Conservation (phyloP, 2,329 filamentous ascomycete genomes). For the Aspergillus sp. region DNA sequence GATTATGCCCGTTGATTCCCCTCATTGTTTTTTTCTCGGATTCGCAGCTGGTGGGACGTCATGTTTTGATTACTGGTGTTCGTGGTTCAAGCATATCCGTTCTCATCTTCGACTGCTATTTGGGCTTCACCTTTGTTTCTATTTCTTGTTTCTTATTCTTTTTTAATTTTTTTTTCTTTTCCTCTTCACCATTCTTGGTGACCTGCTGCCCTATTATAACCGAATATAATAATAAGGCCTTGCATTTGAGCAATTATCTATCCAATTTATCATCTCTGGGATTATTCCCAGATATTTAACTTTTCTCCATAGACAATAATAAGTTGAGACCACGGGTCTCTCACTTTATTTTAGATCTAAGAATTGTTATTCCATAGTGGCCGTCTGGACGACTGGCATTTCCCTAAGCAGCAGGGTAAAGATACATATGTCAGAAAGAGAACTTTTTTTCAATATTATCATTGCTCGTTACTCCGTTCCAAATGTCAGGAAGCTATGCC, state of each 20-base stretch:
- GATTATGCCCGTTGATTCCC: constrained; percentile 4
- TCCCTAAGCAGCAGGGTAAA: not conserved
- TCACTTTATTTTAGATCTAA: not conserved
- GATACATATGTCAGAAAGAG: not conserved
- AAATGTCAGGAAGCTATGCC: not conserved
- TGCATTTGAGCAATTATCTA: not conserved
- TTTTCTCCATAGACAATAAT: no score
- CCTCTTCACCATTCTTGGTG: not conserved
- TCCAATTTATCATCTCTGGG: not conserved
- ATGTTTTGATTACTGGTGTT: constrained; percentile 1
- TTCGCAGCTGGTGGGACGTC: not conserved
- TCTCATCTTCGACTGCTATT: not conserved
- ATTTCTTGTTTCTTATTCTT: no score
- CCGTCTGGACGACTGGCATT: not conserved
- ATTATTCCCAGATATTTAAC: not conserved
- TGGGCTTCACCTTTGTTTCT: not conserved
- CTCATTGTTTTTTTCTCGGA: not conserved
- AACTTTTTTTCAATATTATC: not conserved
- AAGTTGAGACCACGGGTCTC: no score
- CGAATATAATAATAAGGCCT: not conserved
- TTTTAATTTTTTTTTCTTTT: not conserved
- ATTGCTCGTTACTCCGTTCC: not conserved
- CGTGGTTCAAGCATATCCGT: not conserved
- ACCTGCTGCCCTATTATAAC: not conserved
- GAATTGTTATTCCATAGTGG: not conserved